Evolutionary conservation across 2,329 filamentous ascomycete species (phyloP).

Genomic region (Alternaria sp.): DNA sequence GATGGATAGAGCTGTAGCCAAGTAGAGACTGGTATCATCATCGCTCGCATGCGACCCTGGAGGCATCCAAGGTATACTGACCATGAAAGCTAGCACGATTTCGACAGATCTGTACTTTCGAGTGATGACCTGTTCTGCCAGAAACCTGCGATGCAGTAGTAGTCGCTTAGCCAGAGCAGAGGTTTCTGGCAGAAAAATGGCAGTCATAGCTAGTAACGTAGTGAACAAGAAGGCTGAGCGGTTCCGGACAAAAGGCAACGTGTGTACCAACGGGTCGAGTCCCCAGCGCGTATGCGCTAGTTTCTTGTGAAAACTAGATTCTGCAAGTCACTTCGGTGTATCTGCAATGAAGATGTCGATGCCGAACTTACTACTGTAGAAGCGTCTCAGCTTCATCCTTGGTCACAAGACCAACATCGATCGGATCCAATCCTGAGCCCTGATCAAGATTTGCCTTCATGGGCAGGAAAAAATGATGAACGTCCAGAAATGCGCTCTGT

Average conservation of each 20-base stretch:
- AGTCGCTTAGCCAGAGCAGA: constrained; percentile 71
- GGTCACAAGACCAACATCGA: constrained; percentile 74
- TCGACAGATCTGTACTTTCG: constrained; percentile 73
- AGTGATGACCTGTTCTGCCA: constrained; percentile 69
- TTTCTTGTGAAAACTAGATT: constrained; percentile 69
- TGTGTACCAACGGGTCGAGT: constrained; percentile 73
- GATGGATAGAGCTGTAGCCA: constrained; percentile 73
- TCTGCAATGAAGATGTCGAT: not conserved
- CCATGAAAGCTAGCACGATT: constrained; percentile 77
- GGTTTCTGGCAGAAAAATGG: constrained; percentile 71
- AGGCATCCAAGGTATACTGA: constrained; percentile 79
- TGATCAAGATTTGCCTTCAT: constrained; percentile 70
- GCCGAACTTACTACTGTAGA: constrained; percentile 66
- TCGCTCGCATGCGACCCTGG: constrained; percentile 72
- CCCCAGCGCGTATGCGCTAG: constrained; percentile 79
- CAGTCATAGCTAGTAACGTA: constrained; percentile 72
- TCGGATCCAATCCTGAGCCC: constrained; percentile 71
- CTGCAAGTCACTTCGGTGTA: not conserved
- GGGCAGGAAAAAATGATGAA: constrained; percentile 73
- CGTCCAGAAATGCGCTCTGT: constrained; percentile 54
- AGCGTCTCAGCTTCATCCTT: constrained; percentile 70
- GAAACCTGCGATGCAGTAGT: constrained; percentile 68
- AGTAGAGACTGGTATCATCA: constrained; percentile 76
- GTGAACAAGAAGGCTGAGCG: constrained; percentile 77
- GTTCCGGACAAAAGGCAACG: constrained; percentile 68